Evolutionary conservation across 2,329 filamentous ascomycete species (phyloP).

Genomic region (Bipolaris bicolor): DNA sequence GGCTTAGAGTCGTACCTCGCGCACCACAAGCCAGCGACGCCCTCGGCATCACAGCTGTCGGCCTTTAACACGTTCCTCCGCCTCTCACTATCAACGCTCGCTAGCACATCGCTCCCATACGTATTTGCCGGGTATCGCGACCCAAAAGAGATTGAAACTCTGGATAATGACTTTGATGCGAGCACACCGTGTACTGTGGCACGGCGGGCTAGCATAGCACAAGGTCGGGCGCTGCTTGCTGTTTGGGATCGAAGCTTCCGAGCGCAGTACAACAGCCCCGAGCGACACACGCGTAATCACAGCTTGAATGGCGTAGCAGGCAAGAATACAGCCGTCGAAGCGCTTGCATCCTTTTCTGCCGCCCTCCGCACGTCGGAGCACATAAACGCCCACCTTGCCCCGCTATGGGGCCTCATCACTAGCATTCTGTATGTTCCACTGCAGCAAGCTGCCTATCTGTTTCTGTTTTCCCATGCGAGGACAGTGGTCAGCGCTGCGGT

Average conservation of each 20-base stretch:
- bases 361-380: conserved; percentile 36
- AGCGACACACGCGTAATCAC: neutral
- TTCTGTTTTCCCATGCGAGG: conserved; percentile 77
- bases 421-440: conserved; percentile 65
- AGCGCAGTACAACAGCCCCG: conserved; percentile 24
- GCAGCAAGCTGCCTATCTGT: conserved; percentile 73
- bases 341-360: conserved; percentile 38
- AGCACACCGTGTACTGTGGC: conserved; percentile 80
- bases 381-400: conserved; percentile 67
- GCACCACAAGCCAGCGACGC: conserved; percentile 59
- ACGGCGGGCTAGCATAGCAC: conserved; percentile 73
- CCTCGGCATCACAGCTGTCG: conserved; percentile 40
- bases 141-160: conserved; percentile 57
- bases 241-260: conserved; percentile 78
- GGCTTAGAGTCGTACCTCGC: conserved; percentile 83
- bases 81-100: conserved; percentile 73
- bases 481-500: conserved; percentile 78
- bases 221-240: conserved; percentile 74
- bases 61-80: conserved; percentile 71
- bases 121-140: conserved; percentile 69
- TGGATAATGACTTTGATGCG: conserved; percentile 80
- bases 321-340: conserved; percentile 23
- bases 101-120: conserved; percentile 76
- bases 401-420: conserved; percentile 72
- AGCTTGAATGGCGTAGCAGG: neutral